Evolutionary conservation across 1,284 basidiomycete species (phyloP).

Genomic region (Fomitopsis pinicola): DNA sequence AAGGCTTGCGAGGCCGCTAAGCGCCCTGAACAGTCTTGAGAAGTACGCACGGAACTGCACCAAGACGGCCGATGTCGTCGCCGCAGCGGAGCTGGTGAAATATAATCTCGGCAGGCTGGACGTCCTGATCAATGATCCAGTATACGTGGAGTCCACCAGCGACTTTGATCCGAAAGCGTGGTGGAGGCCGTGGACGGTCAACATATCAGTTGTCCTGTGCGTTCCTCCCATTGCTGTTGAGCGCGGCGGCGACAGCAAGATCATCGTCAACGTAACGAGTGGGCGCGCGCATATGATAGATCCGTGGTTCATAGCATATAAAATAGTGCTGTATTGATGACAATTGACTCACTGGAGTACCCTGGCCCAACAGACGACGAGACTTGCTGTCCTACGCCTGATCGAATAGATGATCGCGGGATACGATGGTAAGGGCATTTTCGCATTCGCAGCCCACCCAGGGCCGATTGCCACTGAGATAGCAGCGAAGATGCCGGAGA

Average conservation of each 20-base stretch:
- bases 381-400: conserved; percentile 11
- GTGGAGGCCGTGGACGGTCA: conserved; percentile 11
- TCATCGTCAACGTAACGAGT: conserved; percentile 1
- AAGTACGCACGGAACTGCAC: conserved; percentile 5
- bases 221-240: conserved; percentile 2
- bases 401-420: conserved; percentile 9
- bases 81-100: conserved; percentile 1
- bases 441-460: conserved; percentile 9
- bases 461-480: conserved; percentile 8
- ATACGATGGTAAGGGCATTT: conserved; percentile 9
- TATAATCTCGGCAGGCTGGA: conserved; percentile 1
- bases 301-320: background rate
- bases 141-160: conserved; percentile 5
- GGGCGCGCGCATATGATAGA: background rate
- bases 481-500: background rate
- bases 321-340: background rate
- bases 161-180: conserved; percentile 9
- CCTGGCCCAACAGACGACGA: conserved; percentile 3
- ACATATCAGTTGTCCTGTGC: conserved; percentile 3
- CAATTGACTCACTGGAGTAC: background rate
- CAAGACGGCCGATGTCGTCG: conserved; percentile 1
- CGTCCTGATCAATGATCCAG: conserved; percentile 8
- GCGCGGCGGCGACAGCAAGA: conserved; percentile 3
- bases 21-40: background rate
- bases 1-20: conserved; percentile 1